phyloP scores from a whole-genome alignment of 192 early-diverging fungal genomes.

The Dissophora ornata region DNA sequence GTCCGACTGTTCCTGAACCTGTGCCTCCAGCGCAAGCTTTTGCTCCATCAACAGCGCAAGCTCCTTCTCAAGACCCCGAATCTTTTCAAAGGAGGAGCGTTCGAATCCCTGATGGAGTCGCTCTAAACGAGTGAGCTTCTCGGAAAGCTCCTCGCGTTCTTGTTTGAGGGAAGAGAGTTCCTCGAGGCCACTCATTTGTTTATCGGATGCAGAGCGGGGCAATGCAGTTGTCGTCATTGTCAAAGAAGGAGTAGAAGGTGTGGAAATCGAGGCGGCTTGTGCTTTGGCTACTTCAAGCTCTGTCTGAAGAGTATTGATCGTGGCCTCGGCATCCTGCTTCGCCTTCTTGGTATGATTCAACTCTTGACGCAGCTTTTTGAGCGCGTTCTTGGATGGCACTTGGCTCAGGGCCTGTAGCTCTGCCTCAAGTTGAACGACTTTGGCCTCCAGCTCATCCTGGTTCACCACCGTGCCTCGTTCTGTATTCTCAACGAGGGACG shows the following conservation, averaged over 20 bases:
- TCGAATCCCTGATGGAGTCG: constrained; percentile 48
- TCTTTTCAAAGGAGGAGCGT: constrained; percentile 30
- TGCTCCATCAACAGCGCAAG: constrained; percentile 33
- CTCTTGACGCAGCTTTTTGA: constrained; percentile 6
- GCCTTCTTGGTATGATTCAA: not conserved
- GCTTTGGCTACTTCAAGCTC: not conserved
- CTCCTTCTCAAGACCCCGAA: constrained; percentile 26
- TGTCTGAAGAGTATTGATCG: not conserved
- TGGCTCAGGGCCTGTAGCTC: not conserved
- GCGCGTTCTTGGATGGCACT: not conserved
- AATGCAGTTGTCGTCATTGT: not conserved
- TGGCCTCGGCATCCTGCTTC: not conserved
- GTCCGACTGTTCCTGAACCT: constrained; percentile 48
- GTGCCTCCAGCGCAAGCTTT: constrained; percentile 30
- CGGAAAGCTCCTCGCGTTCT: constrained; percentile 42
- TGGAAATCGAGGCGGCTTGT: not conserved
- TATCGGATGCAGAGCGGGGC: not conserved
- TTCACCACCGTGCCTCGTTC: too few relatives aligned
- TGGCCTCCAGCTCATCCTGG: too few relatives aligned
- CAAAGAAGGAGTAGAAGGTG: not conserved
- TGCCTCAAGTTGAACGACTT: not conserved
- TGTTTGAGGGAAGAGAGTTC: constrained; percentile 34
- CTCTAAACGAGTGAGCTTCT: constrained; percentile 39
- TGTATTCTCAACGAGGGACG: too few relatives aligned
- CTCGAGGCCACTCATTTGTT: constrained; percentile 4